Conservation (phyloP, 1,284 basidiomycete genomes). For the Cutaneotrichosporon daszewskae region DNA sequence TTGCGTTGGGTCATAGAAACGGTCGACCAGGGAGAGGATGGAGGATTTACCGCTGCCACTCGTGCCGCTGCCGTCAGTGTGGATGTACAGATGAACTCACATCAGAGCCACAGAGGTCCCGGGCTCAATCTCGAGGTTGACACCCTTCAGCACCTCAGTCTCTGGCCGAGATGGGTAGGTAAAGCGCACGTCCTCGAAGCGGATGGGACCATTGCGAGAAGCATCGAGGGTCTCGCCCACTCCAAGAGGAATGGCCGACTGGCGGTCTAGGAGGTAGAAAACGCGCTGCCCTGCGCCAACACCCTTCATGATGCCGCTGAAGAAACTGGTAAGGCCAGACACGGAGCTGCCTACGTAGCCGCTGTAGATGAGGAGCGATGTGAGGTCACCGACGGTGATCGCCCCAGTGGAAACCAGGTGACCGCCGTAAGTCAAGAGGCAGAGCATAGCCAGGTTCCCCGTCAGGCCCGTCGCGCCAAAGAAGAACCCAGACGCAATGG, state of each 20-base stretch:
- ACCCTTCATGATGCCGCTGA: conserved; percentile 46
- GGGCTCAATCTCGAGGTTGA: conserved; percentile 68
- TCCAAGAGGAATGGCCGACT: conserved; percentile 63
- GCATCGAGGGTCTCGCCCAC: conserved; percentile 57
- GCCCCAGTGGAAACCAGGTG: conserved; percentile 78
- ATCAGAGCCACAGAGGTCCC: conserved; percentile 89
- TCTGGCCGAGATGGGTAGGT: conserved; percentile 79
- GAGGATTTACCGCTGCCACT: conserved; percentile 90
- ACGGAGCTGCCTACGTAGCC: conserved; percentile 55
- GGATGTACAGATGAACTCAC: conserved; percentile 56
- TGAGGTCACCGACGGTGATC: conserved; percentile 87
- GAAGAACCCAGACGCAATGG: conserved; percentile 84
- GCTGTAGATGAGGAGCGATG: conserved; percentile 86
- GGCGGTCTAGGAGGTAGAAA: conserved; percentile 83
- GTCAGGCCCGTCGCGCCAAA: conserved; percentile 91
- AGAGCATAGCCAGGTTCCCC: conserved; percentile 86
- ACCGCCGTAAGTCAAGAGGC: conserved; percentile 86
- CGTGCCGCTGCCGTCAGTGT: too few species aligned
- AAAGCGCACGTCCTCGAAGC: conserved; percentile 74
- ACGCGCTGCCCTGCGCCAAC: conserved; percentile 89
- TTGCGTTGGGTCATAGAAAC: conserved; percentile 85
- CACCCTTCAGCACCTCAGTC: conserved; percentile 68
- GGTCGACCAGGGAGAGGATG: conserved; percentile 76
- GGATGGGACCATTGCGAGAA: conserved; percentile 60
- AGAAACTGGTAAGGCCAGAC: conserved; percentile 48